Evolutionary conservation across 768 basidiomycete species (phyloP).

Genomic region (Podaxis carcinomalis): DNA sequence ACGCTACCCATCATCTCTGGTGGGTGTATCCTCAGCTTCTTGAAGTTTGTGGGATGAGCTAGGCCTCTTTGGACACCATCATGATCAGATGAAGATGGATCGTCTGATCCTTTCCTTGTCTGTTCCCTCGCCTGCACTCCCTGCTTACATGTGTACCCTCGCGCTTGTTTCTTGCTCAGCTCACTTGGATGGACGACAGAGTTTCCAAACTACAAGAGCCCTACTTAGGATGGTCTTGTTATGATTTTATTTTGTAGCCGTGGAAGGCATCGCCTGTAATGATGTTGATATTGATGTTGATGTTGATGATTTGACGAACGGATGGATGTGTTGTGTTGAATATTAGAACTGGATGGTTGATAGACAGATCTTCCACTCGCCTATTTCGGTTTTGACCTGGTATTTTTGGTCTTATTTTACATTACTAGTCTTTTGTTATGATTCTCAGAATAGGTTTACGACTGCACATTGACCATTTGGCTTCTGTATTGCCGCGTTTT

Average conservation of each 20-base stretch:
- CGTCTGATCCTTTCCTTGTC: neutral
- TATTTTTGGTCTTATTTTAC: no score
- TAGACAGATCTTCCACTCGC: no score
- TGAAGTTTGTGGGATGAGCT: constrained; percentile 6
- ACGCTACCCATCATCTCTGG: constrained; percentile 63
- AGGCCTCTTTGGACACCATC: constrained; percentile 14
- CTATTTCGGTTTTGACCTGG: no score
- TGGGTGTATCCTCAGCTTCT: constrained; percentile 2
- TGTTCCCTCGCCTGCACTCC: neutral
- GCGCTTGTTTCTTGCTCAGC: no score
- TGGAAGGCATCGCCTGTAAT: neutral
- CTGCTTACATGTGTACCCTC: no score
- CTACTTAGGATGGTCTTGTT: neutral
- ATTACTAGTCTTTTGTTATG: no score
- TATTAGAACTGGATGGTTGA: neutral
- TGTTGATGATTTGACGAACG: neutral
- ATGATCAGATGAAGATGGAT: neutral
- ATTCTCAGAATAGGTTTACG: no score
- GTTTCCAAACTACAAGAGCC: neutral
- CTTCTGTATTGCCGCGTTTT: no score
- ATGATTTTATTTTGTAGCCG: neutral
- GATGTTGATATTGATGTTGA: neutral
- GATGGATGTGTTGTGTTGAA: neutral
- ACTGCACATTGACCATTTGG: no score
- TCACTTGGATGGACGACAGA: neutral